Evolutionary conservation across 2,329 filamentous ascomycete genomes (phyloP), one percentile per base, ranked within the genome.

Genomic region (Beauveria caledonica): DNA sequence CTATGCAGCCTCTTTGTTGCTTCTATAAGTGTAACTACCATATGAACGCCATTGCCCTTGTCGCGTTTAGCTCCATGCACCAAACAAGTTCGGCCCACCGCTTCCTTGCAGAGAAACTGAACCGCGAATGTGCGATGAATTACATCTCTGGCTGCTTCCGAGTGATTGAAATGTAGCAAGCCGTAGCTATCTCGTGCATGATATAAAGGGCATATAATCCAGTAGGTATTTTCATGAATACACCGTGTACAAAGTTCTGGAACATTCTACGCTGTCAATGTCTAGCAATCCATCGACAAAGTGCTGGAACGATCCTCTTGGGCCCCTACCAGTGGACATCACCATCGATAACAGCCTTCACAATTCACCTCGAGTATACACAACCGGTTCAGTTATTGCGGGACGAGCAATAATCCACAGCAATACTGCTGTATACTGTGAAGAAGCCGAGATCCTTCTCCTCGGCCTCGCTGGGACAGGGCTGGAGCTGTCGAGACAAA

Each of bases 21-120:
- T 21, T 8, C 19, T 33, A 75, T 27, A 21, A 27, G 7, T 58
- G 45, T n/a, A n/a, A n/a, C n/a, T 40, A 45, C 33, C 36, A 33
- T 39, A 51, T 58, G 56, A 45, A 25, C 44, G 48, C 46, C 56
- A 52, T 52, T 58, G 56, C 39, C 56, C 48, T 5, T 27, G 46
- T 58, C 52, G 56, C 56, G 56, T 46, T 52, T 59, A 53, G 57
- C 57, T 52, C 40, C 17, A 13, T 33, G 11, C 48, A 27, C 39
- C 27, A 44, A 52, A 33, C 15, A 15, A 19, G 13, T 17, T 52
- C 10, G 57, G 27, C 48, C 48, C 57, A 29, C 46, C 39, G 23
- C 39, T 36, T 23, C 19, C 54, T 39, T 11, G 23, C 9, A 25
- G 27, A 27, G 27, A 42, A 52, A 46, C 27, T 45, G 44, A 23